Evolutionary conservation across 768 basidiomycete species (phyloP).

Genomic region (Terana coerulea): DNA sequence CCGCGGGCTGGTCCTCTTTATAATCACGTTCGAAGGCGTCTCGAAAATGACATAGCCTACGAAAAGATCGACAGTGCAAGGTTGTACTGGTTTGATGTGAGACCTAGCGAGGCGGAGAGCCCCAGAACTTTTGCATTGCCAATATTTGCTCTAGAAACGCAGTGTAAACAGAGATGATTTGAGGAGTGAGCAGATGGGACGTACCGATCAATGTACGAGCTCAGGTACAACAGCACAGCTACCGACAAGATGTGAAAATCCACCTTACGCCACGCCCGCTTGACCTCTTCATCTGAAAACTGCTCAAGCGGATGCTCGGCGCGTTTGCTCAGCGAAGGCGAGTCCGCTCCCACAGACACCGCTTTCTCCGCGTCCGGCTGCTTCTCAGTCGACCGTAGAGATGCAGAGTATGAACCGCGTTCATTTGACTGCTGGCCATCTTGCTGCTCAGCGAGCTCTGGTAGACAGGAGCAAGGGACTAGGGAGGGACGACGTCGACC

Average conservation of each 20-base stretch:
- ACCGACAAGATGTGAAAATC: slow-evolving; percentile 34
- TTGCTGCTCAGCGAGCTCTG: not conserved
- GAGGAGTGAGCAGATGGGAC: not conserved
- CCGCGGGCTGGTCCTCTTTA: slow-evolving; percentile 31
- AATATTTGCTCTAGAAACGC: slow-evolving; percentile 24
- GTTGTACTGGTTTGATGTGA: slow-evolving; percentile 32
- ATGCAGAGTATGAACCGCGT: too few species aligned
- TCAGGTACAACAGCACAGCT: slow-evolving; percentile 35
- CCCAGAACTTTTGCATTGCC: slow-evolving; percentile 30
- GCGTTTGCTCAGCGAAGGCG: not conserved
- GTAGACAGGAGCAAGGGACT: not conserved
- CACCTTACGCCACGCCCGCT: slow-evolving; percentile 26
- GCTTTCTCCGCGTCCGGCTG: not conserved
- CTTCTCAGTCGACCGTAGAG: not conserved
- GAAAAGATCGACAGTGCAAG: slow-evolving; percentile 39
- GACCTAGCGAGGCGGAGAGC: slow-evolving; percentile 18
- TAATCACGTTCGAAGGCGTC: slow-evolving; percentile 35
- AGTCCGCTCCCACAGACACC: not conserved
- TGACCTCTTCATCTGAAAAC: slow-evolving; percentile 17
- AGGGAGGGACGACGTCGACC: not conserved
- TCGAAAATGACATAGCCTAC: slow-evolving; percentile 40
- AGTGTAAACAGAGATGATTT: not conserved
- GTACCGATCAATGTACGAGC: slow-evolving; percentile 28
- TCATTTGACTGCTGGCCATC: not conserved
- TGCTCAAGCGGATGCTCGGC: slow-evolving; percentile 12